Base-by-base conservation (phyloP, 1,284 basidiomycete species). In the Trichosporon sp. region DNA sequence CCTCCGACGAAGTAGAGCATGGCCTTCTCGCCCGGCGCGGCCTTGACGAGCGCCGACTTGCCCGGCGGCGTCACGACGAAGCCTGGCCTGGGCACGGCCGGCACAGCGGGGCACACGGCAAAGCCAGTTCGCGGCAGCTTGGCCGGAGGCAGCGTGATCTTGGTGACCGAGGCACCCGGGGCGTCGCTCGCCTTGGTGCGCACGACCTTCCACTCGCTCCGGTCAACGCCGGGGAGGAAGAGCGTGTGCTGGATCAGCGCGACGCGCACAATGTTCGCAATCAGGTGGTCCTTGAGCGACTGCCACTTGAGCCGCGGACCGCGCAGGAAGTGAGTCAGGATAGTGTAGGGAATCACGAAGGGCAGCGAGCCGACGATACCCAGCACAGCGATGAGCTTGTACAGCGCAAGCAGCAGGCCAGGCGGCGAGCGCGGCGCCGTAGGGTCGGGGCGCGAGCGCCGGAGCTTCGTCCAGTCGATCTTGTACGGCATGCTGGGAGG, bases 1-100 rank as follows among this genome's bases (percentile, higher is more conserved):
- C 66, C 63, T 29, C 46, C 59, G 32, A 52, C 44, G n/a, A 60
- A 54, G 46, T 54, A 60, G 46, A 60, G 29, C 29, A 60, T 34
- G n/a, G 46, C 31, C 59, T 54, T 60, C 59, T 60, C 59, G 21
- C 59, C 59, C 5, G 31, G 31, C 1, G 32, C 59, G 14, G 59
- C 59, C 36, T 58, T 58, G n/a, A 33, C 56, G n/a, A 34, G 21
- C 33, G 32, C 56, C 56, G 34, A 10, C 14, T 16, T 10, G 27
- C 27, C 9, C 58, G 34, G 11, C 2, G 62, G 62, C 1, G 58
- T 56, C 34, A 63, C 14, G 36, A 59, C n/a, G 36, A 46, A 63
- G 10, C 49, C 46, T 2, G 62, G 62, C 19, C 59, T 37, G 31
- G 56, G 27, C 29, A 60, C 23, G 9, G 56, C 33, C 1, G 33